Conservation (phyloP, 495 filamentous ascomycete genomes). For the Aspergillus biplanus region DNA sequence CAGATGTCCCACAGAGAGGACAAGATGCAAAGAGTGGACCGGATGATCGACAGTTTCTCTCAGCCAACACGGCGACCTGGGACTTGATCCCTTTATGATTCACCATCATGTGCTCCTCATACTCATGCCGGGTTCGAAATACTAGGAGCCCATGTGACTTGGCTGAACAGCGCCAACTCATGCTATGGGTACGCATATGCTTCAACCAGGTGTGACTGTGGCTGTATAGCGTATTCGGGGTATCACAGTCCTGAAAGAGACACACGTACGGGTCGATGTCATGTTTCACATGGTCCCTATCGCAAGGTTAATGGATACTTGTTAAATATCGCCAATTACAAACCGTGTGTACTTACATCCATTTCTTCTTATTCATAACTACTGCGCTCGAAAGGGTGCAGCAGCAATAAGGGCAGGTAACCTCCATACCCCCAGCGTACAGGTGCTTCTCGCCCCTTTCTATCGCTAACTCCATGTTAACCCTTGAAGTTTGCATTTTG, state of each 20-base stretch:
- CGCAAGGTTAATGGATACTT: background rate
- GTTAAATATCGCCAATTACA: background rate
- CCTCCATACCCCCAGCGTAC: slow-evolving; percentile 15
- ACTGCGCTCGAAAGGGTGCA: slow-evolving; percentile 12
- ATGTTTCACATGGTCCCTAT: slow-evolving; percentile 17
- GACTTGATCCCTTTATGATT: slow-evolving; percentile 10
- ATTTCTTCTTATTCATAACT: slow-evolving; percentile 9
- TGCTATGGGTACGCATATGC: slow-evolving; percentile 13
- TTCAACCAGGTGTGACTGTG: slow-evolving; percentile 17
- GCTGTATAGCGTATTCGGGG: slow-evolving; percentile 11
- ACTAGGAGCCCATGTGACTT: slow-evolving; percentile 14
- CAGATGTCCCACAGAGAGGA: slow-evolving; percentile 8
- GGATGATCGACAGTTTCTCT: slow-evolving; percentile 7
- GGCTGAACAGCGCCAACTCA: slow-evolving; percentile 10
- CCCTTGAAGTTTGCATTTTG: background rate
- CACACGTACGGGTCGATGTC: slow-evolving; percentile 20
- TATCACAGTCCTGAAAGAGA: slow-evolving; percentile 13
- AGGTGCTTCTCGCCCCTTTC: too few relatives aligned
- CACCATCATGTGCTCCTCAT: slow-evolving; percentile 11
- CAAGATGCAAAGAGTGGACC: slow-evolving; percentile 16
- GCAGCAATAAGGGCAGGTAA: slow-evolving; percentile 18
- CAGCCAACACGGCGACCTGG: slow-evolving; percentile 6
- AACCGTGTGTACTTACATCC: slow-evolving; percentile 12
- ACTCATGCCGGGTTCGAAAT: slow-evolving; percentile 2
- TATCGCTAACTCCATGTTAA: background rate